Evolutionary conservation across 2,329 filamentous ascomycete species (phyloP).

Genomic region (Trichoderma sp.): DNA sequence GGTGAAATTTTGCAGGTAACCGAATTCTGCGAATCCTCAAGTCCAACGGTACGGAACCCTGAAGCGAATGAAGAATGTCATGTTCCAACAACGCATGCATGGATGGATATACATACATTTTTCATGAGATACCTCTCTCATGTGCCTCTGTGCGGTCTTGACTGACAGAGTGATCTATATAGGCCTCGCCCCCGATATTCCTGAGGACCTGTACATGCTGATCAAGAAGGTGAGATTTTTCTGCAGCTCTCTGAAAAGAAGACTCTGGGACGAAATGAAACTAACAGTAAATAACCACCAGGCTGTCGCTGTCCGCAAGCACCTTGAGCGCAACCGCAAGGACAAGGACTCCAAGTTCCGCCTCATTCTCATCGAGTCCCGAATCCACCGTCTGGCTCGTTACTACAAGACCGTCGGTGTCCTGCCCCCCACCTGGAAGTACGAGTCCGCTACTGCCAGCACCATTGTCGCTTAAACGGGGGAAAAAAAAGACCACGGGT

Average conservation of each 20-base stretch:
- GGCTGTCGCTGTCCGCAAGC: slow-evolving; percentile 99
- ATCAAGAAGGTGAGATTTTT: slow-evolving; percentile 87
- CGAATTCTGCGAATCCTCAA: slow-evolving; percentile 99
- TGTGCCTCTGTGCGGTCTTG: slow-evolving; percentile 84
- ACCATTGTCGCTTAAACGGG: slow-evolving; percentile 69
- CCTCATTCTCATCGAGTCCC: slow-evolving; percentile 99
- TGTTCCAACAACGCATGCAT: slow-evolving; percentile 23
- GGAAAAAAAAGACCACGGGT: slow-evolving; percentile 10
- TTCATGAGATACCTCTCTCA: slow-evolving; percentile 30
- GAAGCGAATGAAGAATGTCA: slow-evolving; percentile 29
- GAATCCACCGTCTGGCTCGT: slow-evolving; percentile 98
- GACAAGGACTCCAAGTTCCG: slow-evolving; percentile 99
- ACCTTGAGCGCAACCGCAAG: slow-evolving; percentile 99
- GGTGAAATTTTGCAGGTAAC: slow-evolving; percentile 68
- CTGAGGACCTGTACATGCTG: slow-evolving; percentile 99
- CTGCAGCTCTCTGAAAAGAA: background rate
- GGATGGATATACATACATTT: slow-evolving; percentile 28
- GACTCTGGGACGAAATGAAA: background rate
- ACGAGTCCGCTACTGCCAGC: slow-evolving; percentile 95
- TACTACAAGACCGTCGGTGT: slow-evolving; percentile 98
- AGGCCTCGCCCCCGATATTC: slow-evolving; percentile 98
- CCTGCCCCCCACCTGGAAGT: slow-evolving; percentile 92
- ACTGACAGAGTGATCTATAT: slow-evolving; percentile 84
- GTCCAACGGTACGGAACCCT: slow-evolving; percentile 78
- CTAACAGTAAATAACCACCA: slow-evolving; percentile 34